Base-by-base conservation (phyloP, 805 yeast species). In the Teunomyces kruisii region DNA sequence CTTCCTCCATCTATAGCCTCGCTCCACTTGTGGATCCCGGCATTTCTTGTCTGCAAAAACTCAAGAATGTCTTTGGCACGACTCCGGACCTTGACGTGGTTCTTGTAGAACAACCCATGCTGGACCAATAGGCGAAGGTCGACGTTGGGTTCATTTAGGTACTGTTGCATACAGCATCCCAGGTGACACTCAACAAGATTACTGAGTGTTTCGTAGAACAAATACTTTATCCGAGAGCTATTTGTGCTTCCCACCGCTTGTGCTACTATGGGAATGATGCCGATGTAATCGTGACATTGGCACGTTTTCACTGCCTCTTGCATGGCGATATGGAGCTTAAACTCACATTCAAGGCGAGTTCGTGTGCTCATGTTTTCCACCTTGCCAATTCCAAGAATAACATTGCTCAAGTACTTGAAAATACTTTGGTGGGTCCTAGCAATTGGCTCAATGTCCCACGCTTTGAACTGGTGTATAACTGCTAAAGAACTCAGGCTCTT, bases 151-250 rank as follows among this genome's bases (percentile, higher is more conserved):
- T 61, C 66, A 5, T 42, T 39, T 7, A 70, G 46, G 46, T 64
- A 63, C 1, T 64, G 66, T 13, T 36, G 49, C 66, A 69, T 63
- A 45, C 75, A 70, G 45, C 76, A 70, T 2, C 53, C 32, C 8
- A 44, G 27, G 43, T 72, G 78, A 4, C 37, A 46, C 15, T 50
- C 48, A 0, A 68, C 46, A 3, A 71, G 29, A 1, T 46, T 42
- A 9, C 43, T 40, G 7, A 67, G 48, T 1, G 58, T 39, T 14
- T 62, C 62, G 45, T 62, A 70, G 46, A 62, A 68, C 15, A 60
- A 48, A 16, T 51, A 43, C 42, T 55, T 58, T 24, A 52, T 40
- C 8, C 39, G 43, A 2, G 39, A 40, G 9, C 44, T 36, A 15
- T 54, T 57, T 5, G 66, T 45, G 9, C 56, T 45, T 12, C 59